Base-by-base conservation (phyloP, 192 early-diverging fungal species). In the Backusella tuberculispora region DNA sequence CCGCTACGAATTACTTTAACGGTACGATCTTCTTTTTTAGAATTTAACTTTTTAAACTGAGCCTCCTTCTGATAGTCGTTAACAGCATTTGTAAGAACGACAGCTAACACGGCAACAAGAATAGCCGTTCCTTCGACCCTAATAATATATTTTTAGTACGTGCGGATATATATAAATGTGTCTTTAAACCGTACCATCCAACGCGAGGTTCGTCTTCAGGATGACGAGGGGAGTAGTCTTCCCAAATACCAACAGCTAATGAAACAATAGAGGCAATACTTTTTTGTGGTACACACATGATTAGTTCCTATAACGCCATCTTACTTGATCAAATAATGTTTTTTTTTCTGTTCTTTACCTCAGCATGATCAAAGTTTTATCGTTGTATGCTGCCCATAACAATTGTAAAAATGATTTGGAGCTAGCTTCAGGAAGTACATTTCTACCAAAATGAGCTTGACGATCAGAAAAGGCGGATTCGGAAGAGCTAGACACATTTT, bases 1-100 rank as follows among this genome's bases (percentile, higher is more conserved):
- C 94, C 95, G 73, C 90, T 89, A 48, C 96, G 90, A 21, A 92
- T 76, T 41, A 88, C 85, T 81, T 92, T 93, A 76, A 95, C 92
- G 0, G 73, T 81, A 71, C 92, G 88, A 76, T 93, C 92, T 72
- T 95, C 93, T 84, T 95, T 94, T 79, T 93, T 92, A 71, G 91
- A 89, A 69, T 95, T 95, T 63, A 95, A 89, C 83, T 93, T 92
- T 76, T 89, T 91, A 87, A 96, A 96, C 82, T 93, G 93, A 73
- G 81, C 86, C 75, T 95, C 95, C 86, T 95, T 94, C 76, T 94
- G 90, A 80, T 91, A 93, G 86, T 96, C 93, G 80, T 97, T 97
- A 74, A 96, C 89, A 47, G 95, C 90, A 63, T 94, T 93, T 66
- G 95, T 95, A 71, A 97, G 85, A 64, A 97, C 94, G 37, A 99